phyloP scores from a whole-genome alignment of 331 rosid genomes.

The Ulmus americana region DNA sequence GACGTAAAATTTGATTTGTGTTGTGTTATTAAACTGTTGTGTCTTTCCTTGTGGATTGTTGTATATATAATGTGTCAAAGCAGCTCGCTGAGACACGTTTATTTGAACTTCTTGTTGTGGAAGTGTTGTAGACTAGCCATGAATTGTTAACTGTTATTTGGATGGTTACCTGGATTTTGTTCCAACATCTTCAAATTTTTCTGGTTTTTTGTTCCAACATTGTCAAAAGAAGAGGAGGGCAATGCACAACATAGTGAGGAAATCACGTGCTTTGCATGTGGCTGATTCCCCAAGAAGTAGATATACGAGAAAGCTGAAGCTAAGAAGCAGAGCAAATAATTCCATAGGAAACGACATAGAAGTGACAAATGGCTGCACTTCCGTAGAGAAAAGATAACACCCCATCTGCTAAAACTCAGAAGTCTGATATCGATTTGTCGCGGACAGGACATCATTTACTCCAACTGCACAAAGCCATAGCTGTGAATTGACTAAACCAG shows the following conservation, averaged over 20 bases:
- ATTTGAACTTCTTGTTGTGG: neutral
- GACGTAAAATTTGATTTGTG: slow-evolving; percentile 14
- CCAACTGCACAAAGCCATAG: slow-evolving; percentile 1
- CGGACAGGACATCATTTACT: slow-evolving; percentile 6
- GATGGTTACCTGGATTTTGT: slow-evolving; percentile 15
- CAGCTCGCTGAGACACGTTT: slow-evolving; percentile 78
- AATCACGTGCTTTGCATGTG: too few species aligned
- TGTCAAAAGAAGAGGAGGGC: too few species aligned
- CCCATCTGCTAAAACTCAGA: neutral
- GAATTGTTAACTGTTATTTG: slow-evolving; percentile 16
- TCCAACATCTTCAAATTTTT: neutral
- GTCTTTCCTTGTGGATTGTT: slow-evolving; percentile 14
- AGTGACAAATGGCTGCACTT: slow-evolving; percentile 3
- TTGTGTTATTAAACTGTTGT: slow-evolving; percentile 22
- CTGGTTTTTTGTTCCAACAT: neutral
- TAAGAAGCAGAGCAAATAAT: slow-evolving; percentile 1
- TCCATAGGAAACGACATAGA: slow-evolving; percentile 2
- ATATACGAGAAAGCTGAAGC: neutral
- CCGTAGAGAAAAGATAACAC: neutral
- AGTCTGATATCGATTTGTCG: neutral
- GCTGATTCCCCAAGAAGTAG: too few species aligned
- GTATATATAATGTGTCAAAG: slow-evolving; percentile 60
- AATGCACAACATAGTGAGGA: too few species aligned
- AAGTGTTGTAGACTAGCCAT: slow-evolving; percentile 17
- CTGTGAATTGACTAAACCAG: slow-evolving; percentile 8